Base-by-base conservation (phyloP, 2,329 filamentous ascomycete genomes). In the Podosphaera fusca region DNA sequence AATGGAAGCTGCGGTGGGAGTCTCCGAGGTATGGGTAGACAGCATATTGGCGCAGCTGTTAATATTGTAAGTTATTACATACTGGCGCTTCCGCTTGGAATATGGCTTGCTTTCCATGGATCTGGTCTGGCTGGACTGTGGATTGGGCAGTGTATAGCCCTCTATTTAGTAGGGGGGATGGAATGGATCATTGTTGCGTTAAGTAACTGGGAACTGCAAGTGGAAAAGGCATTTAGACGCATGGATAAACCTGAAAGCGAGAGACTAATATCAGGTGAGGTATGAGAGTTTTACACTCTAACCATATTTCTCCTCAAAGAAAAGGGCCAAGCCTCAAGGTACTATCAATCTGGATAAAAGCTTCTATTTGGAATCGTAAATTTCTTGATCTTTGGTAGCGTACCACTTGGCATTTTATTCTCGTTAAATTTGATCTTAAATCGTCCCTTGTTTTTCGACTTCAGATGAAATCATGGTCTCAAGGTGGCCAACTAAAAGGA, bases 31-130 rank as follows among this genome's bases (percentile, higher is more conserved):
- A 92, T 90, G 85, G 88, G 87, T 2, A 73, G 85, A 57, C 87
- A 94, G 68, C 87, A 89, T 74, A 76, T 94, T 55, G 88, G 88
- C 12, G 87, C 87, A 1, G 71, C 80, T 1, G 86, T 94, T 56
- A 94, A 94, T 67, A 73, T 89, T 14, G 69, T 89, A 21, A 87
- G 83, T 66, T 94, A 94, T 68, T 94, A 94, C 67, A 80, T 81
- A 61, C 85, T 84, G 58, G 87, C 87, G 0, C 68, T 94, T 57
- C 87, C 87, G 0, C 71, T 82, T n/a, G 87, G 87, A 0, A 85
- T 94, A 56, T 92, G 79, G 70, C 77, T 94, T 35, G 87, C 87
- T 1, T 92, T 92, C 63, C 79, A 92, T 65, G 86, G 86, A 21
- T 92, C 86, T 86, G 87, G 87, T 0, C 71, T 94, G 1, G 74